A percentile compares a stretch with the other conserved stretches of the same genome.
phyloP scores from a whole-genome alignment of 257 asterid genomes.

The Solanum etuberosum region DNA sequence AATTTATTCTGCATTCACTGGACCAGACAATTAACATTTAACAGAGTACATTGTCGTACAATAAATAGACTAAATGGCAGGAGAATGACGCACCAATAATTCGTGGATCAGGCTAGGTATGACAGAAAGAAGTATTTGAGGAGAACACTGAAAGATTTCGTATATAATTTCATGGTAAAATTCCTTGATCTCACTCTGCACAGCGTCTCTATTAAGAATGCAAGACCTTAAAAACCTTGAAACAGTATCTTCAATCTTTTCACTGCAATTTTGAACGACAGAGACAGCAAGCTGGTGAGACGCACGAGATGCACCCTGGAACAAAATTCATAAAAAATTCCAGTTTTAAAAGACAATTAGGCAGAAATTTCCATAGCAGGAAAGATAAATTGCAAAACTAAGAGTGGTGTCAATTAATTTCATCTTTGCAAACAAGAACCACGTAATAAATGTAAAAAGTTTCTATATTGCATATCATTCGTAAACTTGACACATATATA shows the following conservation, averaged over 20 bases:
- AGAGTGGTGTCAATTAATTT: neutral
- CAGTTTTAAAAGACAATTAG: neutral
- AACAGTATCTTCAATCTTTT: slow-evolving; percentile 37
- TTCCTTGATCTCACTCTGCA: slow-evolving; percentile 58
- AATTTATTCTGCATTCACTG: neutral
- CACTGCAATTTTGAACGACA: slow-evolving; percentile 45
- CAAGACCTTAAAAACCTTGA: slow-evolving; percentile 64
- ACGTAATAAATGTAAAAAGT: neutral
- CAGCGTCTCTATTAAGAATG: slow-evolving; percentile 54
- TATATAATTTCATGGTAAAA: slow-evolving; percentile 63
- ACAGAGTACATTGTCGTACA: neutral
- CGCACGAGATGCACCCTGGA: slow-evolving; percentile 50
- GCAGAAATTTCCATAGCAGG: neutral
- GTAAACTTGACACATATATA: neutral
- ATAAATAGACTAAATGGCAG: slow-evolving; percentile 6
- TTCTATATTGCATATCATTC: neutral
- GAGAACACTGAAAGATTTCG: slow-evolving; percentile 60
- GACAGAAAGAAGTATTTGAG: slow-evolving; percentile 64
- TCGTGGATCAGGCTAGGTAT: slow-evolving; percentile 65
- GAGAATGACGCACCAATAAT: slow-evolving; percentile 49
- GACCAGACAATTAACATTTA: neutral
- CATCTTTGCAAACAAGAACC: neutral
- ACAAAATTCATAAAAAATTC: slow-evolving; percentile 10
- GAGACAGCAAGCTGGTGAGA: slow-evolving; percentile 58
- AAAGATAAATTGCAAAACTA: neutral